Conservation (phyloP, 1,284 basidiomycete species). For the Boletus coffeatus region DNA sequence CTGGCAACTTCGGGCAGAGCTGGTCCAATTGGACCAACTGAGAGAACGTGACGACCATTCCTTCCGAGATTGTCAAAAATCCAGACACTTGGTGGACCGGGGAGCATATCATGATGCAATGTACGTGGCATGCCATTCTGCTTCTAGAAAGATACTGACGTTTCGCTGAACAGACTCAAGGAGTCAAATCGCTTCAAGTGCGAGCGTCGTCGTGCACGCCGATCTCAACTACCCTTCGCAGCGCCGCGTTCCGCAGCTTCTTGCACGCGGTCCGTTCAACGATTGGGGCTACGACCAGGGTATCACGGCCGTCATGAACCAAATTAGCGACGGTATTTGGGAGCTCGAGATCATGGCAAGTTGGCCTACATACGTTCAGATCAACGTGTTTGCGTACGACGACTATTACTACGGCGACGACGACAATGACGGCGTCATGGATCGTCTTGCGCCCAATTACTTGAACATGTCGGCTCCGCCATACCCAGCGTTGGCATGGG, state of each 20-base stretch:
- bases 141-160: not conserved
- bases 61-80: slow-evolving; percentile 48
- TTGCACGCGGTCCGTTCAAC: slow-evolving; percentile 86
- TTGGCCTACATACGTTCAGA: slow-evolving; percentile 84
- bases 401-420: slow-evolving; percentile 88
- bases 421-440: slow-evolving; percentile 81
- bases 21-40: slow-evolving; percentile 78
- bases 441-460: slow-evolving; percentile 86
- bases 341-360: slow-evolving; percentile 79
- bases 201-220: slow-evolving; percentile 69
- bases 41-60: slow-evolving; percentile 67
- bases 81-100: slow-evolving; percentile 74
- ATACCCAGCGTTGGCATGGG: slow-evolving; percentile 79
- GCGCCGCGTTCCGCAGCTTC: slow-evolving; percentile 79
- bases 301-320: slow-evolving; percentile 59
- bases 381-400: slow-evolving; percentile 86
- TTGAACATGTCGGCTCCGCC: slow-evolving; percentile 86
- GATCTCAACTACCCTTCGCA: slow-evolving; percentile 58
- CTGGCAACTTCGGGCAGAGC: slow-evolving; percentile 79
- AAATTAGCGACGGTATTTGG: slow-evolving; percentile 61
- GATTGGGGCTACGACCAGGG: slow-evolving; percentile 87
- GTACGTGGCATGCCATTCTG: slow-evolving; percentile 37
- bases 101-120: slow-evolving; percentile 83
- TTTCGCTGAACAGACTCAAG: slow-evolving; percentile 51
- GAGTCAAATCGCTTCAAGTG: slow-evolving; percentile 58